Conservation (phyloP, 148 eudicot genomes). For the Vaccinium myrtillus region DNA sequence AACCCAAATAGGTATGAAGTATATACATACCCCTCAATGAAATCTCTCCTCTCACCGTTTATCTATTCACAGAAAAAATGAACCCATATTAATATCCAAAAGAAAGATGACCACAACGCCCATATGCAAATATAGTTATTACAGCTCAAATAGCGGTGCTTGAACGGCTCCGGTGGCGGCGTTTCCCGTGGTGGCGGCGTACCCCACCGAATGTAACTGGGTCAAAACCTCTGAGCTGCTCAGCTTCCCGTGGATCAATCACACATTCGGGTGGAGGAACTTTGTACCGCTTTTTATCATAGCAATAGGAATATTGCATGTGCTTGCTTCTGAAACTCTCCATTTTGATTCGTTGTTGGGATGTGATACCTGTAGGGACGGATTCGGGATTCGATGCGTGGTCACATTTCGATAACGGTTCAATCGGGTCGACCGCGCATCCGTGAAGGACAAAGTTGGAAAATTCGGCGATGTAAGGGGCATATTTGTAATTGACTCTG, state of each 20-base stretch:
- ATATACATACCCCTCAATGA: constrained; percentile 18
- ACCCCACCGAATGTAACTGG: constrained; percentile 70
- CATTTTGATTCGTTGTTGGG: constrained; percentile 54
- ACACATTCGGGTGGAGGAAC: constrained; percentile 65
- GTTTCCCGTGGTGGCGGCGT: constrained; percentile 43
- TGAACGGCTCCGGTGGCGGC: constrained; percentile 40
- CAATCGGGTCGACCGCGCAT: constrained; percentile 74
- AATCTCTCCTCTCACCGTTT: background rate
- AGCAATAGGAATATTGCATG: constrained; percentile 87
- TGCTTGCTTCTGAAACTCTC: constrained; percentile 55
- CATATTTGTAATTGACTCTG: constrained; percentile 77
- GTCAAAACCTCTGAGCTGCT: constrained; percentile 56
- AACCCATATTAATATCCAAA: background rate
- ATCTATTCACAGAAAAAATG: constrained; percentile 24
- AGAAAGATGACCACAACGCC: background rate
- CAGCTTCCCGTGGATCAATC: constrained; percentile 53
- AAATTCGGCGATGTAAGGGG: constrained; percentile 75
- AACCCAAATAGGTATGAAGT: constrained; percentile 6
- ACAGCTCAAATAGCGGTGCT: constrained; percentile 15
- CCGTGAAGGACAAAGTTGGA: constrained; percentile 82
- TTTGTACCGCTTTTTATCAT: constrained; percentile 61
- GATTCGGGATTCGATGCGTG: constrained; percentile 26
- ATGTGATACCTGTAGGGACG: constrained; percentile 37
- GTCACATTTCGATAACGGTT: constrained; percentile 42
- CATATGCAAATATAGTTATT: background rate